Evolutionary conservation across 352 stramenopile genomes (phyloP), one percentile per base, ranked within the genome.

Genomic region (Salisapilia sapeloensis): DNA sequence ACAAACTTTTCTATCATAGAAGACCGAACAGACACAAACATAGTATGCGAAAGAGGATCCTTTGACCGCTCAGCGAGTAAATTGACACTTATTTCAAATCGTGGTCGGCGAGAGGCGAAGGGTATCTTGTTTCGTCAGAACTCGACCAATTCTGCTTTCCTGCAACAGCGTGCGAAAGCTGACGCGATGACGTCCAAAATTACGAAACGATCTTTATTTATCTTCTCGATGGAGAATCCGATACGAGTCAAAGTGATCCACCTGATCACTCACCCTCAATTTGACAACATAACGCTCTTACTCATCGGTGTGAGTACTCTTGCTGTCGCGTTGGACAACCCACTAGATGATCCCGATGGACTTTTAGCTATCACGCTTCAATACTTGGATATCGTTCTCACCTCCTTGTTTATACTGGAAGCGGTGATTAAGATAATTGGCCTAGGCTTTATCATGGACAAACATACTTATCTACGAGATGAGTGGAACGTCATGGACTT

Each of bases 401-500:
- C 78, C 1, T 39, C 66, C 13, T 28, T 95, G 6, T 96, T 96
- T 50, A 58, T 83, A 15, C 27, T 84, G 2, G 86, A 96, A 44
- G 64, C 76, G 12, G 42, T 61, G 11, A 40, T 94, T 21, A 96
- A 96, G 44, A 65, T 94, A 8, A 50, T 95, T 7, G 72, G 71
- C 2, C 37, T 85, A 13, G 83, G 83, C 8, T 80, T 87, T 14
- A 13, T 86, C 7, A 29, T 77, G 4, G 56, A 74, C 25, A 38
- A 67, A 17, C 47, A 67, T 17, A 49, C 51, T 16, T 95, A 94
- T 31, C 40, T 93, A 6, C 56, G 66, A 12, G 78, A 87, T 34
- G 48, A 49, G 20, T 96, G 83, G 81, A 96, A 96, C 44, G 37
- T 81, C 6, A 69, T 95, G 29, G 84, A 96, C 34, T 93, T 94